Evolutionary conservation across 495 filamentous ascomycete genomes (phyloP), one percentile per base, ranked within the genome.

Genomic region (Penicillium mononematosum): DNA sequence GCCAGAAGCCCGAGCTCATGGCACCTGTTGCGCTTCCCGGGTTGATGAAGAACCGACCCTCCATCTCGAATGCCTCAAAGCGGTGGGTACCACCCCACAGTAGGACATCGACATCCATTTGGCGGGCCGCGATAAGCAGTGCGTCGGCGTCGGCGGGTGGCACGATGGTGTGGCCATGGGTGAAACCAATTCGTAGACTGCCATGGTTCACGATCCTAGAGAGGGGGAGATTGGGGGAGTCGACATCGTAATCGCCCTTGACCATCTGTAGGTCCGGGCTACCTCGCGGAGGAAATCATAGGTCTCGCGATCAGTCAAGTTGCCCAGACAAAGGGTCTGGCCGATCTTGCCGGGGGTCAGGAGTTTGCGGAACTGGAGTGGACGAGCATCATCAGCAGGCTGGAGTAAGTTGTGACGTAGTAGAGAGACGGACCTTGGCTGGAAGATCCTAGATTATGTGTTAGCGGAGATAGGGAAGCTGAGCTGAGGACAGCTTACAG

Each of bases 41-140:
- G 69, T 98, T 98, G 43, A 98, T 87, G 73, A 98, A 98, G 78
- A 98, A 98, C 71, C 95, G 91, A 50, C 94, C 95, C 78, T 97
- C 95, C 75, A 97, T 86, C 79, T 98, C 95, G 67, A 96, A 98
- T 29, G 95, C 96, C 77, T 99, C 94, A 70, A 99, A 99, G 12
- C 85, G 81, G 75, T 97, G 93, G 14, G 93, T 96, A n/a, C 94
- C 95, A 43, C 92, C 94, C 91, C 91, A 99, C 61, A 96, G 85
- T 52, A 99, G 75, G 44, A 99, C 90, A 77, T 99, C 94, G 17
- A 97, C 95, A 67, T 98, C 94, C 78, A 99, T 87, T 71, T 93
- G 90, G 58, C 94, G 87, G 25, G 94, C 94, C 55, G 95, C 91
- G 57, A 96, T 96, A 50, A 99, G 77, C 50, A 99, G 75, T 19